These are phyloP conservation scores for Coemansia sp. DNA, from an alignment of 192 early-diverging fungal species.

Conservation along the genomic window DNA sequence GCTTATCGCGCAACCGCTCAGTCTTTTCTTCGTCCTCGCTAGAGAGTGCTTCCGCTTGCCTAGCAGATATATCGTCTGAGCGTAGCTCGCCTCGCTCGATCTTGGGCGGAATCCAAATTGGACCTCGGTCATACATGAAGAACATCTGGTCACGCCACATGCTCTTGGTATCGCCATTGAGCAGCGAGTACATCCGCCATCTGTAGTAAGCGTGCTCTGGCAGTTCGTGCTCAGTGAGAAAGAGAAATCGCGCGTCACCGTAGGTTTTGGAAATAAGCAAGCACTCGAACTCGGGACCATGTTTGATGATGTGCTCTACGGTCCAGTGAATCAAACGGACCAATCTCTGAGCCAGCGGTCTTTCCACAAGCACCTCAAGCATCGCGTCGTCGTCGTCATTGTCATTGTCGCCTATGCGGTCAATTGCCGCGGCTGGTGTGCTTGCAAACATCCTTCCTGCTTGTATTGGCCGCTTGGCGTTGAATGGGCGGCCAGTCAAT, in stretches of 20 bases:
- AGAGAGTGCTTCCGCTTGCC: constrained; percentile 25
- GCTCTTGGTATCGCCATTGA: constrained; percentile 78
- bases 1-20: constrained; percentile 19
- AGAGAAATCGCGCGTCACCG: constrained; percentile 70
- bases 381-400: constrained; percentile 19
- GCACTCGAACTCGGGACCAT: constrained; percentile 79
- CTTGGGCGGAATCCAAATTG: constrained; percentile 85
- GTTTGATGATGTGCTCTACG: constrained; percentile 75
- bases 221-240: constrained; percentile 74
- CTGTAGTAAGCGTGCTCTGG: constrained; percentile 88
- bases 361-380: constrained; percentile 67
- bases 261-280: constrained; percentile 67
- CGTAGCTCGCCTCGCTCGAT: constrained; percentile 32
- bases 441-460: not conserved
- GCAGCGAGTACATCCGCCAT: constrained; percentile 88
- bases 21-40: constrained; percentile 56
- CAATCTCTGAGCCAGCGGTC: constrained; percentile 62
- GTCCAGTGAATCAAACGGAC: constrained; percentile 80
- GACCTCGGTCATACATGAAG: constrained; percentile 83
- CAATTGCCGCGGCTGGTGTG: not conserved
- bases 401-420: constrained; percentile 7
- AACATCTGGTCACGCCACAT: constrained; percentile 82
- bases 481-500: constrained; percentile 38
- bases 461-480: constrained; percentile 19
- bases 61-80: not conserved